Evolutionary conservation across 805 yeast species (phyloP).

Genomic region (Pichia ethanolica): DNA sequence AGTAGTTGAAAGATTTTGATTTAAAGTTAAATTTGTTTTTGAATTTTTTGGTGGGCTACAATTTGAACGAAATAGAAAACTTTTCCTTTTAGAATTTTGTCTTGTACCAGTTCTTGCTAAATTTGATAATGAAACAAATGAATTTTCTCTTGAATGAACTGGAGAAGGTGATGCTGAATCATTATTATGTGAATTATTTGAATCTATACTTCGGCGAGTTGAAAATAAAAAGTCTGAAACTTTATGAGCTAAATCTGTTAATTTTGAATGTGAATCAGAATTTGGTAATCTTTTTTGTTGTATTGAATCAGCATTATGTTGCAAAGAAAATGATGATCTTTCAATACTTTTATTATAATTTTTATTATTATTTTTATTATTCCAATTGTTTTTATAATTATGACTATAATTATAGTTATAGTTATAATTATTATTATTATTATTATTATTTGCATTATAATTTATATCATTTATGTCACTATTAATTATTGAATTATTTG

Average conservation of each 20-base stretch:
- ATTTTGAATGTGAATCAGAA: constrained; percentile 16
- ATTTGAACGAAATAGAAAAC: constrained; percentile 5
- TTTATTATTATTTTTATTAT: not conserved
- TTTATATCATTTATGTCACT: not conserved
- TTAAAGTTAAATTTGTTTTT: not conserved
- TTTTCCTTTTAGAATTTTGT: constrained; percentile 5
- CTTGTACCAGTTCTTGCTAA: constrained; percentile 12
- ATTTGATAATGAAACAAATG: constrained; percentile 21
- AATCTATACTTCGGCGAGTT: constrained; percentile 14
- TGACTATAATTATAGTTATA: too few species aligned
- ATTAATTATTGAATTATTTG: not conserved
- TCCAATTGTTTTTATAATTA: not conserved
- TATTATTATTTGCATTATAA: not conserved
- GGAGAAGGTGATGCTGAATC: constrained; percentile 13
- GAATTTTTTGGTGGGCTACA: constrained; percentile 7
- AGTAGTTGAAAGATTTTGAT: constrained; percentile 4
- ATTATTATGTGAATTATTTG: constrained; percentile 6
- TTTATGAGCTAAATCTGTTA: constrained; percentile 25
- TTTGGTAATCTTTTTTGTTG: not conserved
- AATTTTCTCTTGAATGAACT: constrained; percentile 16
- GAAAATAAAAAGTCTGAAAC: constrained; percentile 21
- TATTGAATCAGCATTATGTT: not conserved
- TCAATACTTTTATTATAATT: not conserved
- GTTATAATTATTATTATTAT: not conserved
- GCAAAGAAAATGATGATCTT: not conserved